Evolutionary conservation across 495 filamentous ascomycete species (phyloP), one percentile per base, ranked within the genome.

Genomic region (Chaetomium fimeti): DNA sequence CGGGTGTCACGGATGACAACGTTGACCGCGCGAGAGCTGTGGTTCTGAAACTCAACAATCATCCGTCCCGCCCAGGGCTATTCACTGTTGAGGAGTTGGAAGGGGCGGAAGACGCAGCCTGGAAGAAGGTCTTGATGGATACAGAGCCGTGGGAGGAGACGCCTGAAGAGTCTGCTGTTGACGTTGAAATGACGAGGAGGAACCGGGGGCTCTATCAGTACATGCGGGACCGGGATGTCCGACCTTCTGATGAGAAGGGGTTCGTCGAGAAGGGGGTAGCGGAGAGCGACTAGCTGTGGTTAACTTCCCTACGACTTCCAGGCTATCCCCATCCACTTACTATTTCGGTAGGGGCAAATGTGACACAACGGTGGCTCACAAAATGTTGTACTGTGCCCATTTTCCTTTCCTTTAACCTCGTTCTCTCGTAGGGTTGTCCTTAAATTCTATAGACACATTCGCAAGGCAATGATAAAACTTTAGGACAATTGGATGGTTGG

Each of bases 41-140:
- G 15, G 28, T n/a, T 11, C 53, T 55, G 53, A 55, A 36, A 28
- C 28, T 28, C 53, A 55, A 5, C 42, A 45, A 45, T 9, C 2
- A 38, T 6, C 28, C 28, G 2, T 36, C 53, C 12, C 16, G 53
- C 53, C 28, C 28, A 9, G 36, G n/a, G 3, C 53, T 36, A 18
- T 36, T 55, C 22, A 38, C 53, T 5, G 53, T 55, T 22, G 29
- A 36, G 36, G 53, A 55, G 53, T 22, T 55, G 53, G 53, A 11
- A 28, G 18, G 20, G 28, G 20, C 8, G 18, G 53, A 55, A 36
- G 20, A n/a, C 28, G 28, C 5, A 16, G 53, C 28, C 18, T 55
- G 53, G 53, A 55, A 55, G 28, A 38, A 13, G 28, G 29, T 28
- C 16, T 55, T 28, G 53, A 38, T 20, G 53, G 53, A 22, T 36